These are phyloP conservation scores for Novymonas esmeraldas DNA, from an alignment of 208 protist species.

Conservation along the genomic window DNA sequence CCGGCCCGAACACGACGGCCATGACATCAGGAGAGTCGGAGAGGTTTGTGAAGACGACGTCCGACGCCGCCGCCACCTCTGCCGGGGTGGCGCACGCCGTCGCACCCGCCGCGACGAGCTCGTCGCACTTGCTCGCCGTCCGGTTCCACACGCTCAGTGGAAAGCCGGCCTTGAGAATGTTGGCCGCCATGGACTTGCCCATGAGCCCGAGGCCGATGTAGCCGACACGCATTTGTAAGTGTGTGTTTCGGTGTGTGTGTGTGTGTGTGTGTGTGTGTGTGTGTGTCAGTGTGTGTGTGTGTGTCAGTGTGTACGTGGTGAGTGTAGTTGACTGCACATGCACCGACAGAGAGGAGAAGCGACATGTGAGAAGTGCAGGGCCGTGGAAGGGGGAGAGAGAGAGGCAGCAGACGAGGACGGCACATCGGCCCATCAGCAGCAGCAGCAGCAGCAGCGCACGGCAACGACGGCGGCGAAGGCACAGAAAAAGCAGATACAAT, in stretches of 20 bases:
- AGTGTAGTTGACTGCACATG: too few relatives aligned
- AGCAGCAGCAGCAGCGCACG: too few relatives aligned
- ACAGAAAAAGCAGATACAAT: too few relatives aligned
- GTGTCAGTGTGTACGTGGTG: too few relatives aligned
- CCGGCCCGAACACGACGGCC: constrained; percentile 80
- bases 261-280: too few relatives aligned
- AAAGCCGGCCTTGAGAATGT: constrained; percentile 92
- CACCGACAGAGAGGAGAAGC: too few relatives aligned
- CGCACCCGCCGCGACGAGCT: constrained; percentile 81
- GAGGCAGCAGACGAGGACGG: constrained; percentile 4
- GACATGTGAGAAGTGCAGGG: too few relatives aligned
- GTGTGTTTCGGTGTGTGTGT: not conserved
- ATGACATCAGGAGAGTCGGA: constrained; percentile 91
- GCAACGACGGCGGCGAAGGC: too few relatives aligned
- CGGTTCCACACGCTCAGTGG: constrained; percentile 88
- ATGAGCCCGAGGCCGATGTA: constrained; percentile 95
- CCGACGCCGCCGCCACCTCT: constrained; percentile 76
- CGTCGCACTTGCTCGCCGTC: constrained; percentile 77
- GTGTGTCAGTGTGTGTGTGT: too few relatives aligned
- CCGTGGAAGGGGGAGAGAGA: constrained; percentile 12
- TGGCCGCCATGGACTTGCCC: constrained; percentile 91
- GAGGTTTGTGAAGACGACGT: constrained; percentile 94
- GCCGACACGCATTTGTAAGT: constrained; percentile 63
- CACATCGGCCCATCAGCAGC: too few relatives aligned
- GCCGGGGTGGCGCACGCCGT: constrained; percentile 64